Conservation (phyloP, 1,284 basidiomycete genomes). For the Boletus sp. region DNA sequence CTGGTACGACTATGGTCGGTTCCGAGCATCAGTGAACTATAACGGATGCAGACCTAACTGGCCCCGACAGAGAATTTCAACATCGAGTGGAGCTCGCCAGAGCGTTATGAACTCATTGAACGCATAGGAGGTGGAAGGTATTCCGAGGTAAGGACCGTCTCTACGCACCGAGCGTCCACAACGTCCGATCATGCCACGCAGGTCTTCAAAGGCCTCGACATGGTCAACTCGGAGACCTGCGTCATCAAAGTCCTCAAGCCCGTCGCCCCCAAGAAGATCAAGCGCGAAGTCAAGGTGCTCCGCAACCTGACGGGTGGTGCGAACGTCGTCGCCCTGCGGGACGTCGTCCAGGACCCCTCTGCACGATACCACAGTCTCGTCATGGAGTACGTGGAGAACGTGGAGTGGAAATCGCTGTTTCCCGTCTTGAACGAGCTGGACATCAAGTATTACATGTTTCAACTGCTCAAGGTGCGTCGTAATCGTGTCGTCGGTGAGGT, state of each 20-base stretch:
- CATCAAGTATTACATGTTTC: conserved; percentile 82
- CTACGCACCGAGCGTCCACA: conserved; percentile 1
- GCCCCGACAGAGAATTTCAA: conserved; percentile 56
- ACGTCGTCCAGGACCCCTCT: conserved; percentile 76
- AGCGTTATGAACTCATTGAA: conserved; percentile 77
- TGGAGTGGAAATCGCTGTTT: conserved; percentile 82
- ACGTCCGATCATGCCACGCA: conserved; percentile 25
- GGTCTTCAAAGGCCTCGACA: conserved; percentile 86
- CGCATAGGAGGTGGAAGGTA: conserved; percentile 81
- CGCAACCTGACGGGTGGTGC: conserved; percentile 84
- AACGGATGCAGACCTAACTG: conserved; percentile 4
- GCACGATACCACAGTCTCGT: conserved; percentile 81
- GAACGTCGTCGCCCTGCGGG: conserved; percentile 78
- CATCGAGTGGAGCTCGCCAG: conserved; percentile 73
- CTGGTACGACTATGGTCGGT: conserved; percentile 52
- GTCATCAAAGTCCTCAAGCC: conserved; percentile 91
- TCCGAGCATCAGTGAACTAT: background rate
- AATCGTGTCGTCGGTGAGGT: background rate
- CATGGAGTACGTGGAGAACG: conserved; percentile 82
- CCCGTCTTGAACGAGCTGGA: conserved; percentile 74
- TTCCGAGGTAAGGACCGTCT: conserved; percentile 50
- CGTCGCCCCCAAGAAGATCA: conserved; percentile 90
- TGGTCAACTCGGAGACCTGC: conserved; percentile 73
- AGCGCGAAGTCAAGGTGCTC: conserved; percentile 89
- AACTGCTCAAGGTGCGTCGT: conserved; percentile 66